Conservation (phyloP, 2,329 filamentous ascomycete species). For the Pseudogymnoascus sp. region DNA sequence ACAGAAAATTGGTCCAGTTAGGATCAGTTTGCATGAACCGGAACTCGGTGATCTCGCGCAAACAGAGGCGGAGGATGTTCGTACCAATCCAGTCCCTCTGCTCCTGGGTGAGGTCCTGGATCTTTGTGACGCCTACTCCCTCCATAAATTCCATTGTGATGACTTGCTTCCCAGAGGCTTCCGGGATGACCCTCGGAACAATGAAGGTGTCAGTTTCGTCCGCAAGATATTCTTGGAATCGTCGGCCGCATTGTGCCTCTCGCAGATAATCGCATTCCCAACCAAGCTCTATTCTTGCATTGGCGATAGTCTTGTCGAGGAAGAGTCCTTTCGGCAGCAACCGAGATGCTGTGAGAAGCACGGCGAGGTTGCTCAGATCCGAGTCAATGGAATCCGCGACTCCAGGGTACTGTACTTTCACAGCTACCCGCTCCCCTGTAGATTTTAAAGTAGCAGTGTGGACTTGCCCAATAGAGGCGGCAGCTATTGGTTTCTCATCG, state of each 20-base stretch:
- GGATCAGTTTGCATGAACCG: conserved; percentile 98
- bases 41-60: conserved; percentile 91
- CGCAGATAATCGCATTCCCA: conserved; percentile 97
- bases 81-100: conserved; percentile 96
- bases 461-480: conserved; percentile 94
- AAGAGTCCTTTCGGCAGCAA: conserved; percentile 88
- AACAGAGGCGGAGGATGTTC: conserved; percentile 82
- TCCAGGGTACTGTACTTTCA: conserved; percentile 96
- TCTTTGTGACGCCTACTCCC: conserved; percentile 78
- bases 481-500: conserved; percentile 86
- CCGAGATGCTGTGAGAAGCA: conserved; percentile 84
- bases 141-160: conserved; percentile 90
- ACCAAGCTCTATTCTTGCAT: conserved; percentile 81
- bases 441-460: conserved; percentile 77
- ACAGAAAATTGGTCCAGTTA: conserved; percentile 99
- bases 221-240: conserved; percentile 72
- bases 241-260: conserved; percentile 73
- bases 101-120: conserved; percentile 66
- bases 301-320: conserved; percentile 94
- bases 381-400: conserved; percentile 95
- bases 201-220: conserved; percentile 68
- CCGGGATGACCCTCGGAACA: conserved; percentile 69
- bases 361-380: conserved; percentile 85
- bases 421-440: conserved; percentile 71
- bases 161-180: conserved; percentile 80